These are phyloP conservation scores for Lipomyces mesembrius DNA, from an alignment of 805 yeast genomes.

Conservation along the genomic window DNA sequence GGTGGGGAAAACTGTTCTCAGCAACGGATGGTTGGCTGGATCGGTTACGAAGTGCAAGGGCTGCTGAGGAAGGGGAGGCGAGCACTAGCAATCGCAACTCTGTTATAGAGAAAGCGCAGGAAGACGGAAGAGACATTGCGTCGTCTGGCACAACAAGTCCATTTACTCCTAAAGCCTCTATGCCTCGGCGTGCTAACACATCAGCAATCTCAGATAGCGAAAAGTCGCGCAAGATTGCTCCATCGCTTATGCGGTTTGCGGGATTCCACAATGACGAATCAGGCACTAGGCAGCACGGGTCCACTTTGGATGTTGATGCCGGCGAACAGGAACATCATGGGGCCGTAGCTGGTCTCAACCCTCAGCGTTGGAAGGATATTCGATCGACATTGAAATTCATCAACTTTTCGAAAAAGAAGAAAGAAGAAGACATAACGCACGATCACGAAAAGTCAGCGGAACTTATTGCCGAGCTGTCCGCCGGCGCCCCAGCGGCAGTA, in stretches of 20 bases:
- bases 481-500: constrained; percentile 76
- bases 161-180: not conserved
- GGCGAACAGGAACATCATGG: not conserved
- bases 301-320: not conserved
- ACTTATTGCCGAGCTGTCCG: constrained; percentile 57
- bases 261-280: constrained; percentile 4
- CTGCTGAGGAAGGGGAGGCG: constrained; percentile 9
- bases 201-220: constrained; percentile 9
- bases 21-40: constrained; percentile 21
- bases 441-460: constrained; percentile 44
- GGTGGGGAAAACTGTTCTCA: constrained; percentile 20
- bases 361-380: constrained; percentile 28
- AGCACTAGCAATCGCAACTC: not conserved
- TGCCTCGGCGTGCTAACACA: constrained; percentile 13
- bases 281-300: not conserved
- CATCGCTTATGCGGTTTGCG: constrained; percentile 1
- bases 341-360: not conserved
- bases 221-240: not conserved
- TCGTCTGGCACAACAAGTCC: not conserved
- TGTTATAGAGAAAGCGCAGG: not conserved
- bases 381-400: constrained; percentile 25
- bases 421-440: constrained; percentile 32
- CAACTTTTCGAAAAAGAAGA: constrained; percentile 34
- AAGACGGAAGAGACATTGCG: not conserved
- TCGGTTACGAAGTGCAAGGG: constrained; percentile 14